phyloP scores from a whole-genome alignment of 2,329 filamentous ascomycete genomes.

The Zasmidium cellare region DNA sequence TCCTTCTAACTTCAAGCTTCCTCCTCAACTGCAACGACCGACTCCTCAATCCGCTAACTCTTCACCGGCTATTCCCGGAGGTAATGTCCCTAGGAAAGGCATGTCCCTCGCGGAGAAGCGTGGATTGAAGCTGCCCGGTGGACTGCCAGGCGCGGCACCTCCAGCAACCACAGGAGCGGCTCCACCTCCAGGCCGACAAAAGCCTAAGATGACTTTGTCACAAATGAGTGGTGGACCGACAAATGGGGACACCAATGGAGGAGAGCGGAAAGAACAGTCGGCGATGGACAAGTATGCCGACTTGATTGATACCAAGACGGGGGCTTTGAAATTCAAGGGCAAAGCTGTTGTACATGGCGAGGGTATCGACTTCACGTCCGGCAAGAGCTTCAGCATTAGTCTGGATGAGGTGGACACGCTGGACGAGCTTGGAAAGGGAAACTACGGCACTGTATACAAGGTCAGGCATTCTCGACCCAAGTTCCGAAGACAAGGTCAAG shows the following conservation, averaged over 20 bases:
- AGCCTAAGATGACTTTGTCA: constrained; percentile 46
- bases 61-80: constrained; percentile 49
- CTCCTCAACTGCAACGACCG: constrained; percentile 39
- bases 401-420: constrained; percentile 92
- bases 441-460: constrained; percentile 98
- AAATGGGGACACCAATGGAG: constrained; percentile 34
- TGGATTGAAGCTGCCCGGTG: constrained; percentile 63
- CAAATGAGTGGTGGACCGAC: constrained; percentile 40
- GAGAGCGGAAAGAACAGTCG: constrained; percentile 30
- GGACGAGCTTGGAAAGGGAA: constrained; percentile 93
- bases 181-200: constrained; percentile 36
- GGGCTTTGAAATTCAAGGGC: constrained; percentile 87
- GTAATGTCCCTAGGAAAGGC: constrained; percentile 38
- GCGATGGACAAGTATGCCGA: constrained; percentile 69
- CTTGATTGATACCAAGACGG: constrained; percentile 87
- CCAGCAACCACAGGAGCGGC: constrained; percentile 39
- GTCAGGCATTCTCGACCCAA: constrained; percentile 78
- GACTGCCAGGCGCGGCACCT: constrained; percentile 49
- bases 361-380: constrained; percentile 89
- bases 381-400: constrained; percentile 88
- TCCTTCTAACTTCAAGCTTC: constrained; percentile 46
- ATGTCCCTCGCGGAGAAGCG: constrained; percentile 68
- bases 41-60: constrained; percentile 46
- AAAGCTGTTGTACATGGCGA: constrained; percentile 86
- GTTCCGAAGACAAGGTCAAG: constrained; percentile 60